A percentile compares a stretch with the other conserved stretches of the same genome.
These are phyloP conservation scores for Knoxdaviesia capensis DNA, from an alignment of 2,329 filamentous ascomycete genomes.

Conservation along the genomic window DNA sequence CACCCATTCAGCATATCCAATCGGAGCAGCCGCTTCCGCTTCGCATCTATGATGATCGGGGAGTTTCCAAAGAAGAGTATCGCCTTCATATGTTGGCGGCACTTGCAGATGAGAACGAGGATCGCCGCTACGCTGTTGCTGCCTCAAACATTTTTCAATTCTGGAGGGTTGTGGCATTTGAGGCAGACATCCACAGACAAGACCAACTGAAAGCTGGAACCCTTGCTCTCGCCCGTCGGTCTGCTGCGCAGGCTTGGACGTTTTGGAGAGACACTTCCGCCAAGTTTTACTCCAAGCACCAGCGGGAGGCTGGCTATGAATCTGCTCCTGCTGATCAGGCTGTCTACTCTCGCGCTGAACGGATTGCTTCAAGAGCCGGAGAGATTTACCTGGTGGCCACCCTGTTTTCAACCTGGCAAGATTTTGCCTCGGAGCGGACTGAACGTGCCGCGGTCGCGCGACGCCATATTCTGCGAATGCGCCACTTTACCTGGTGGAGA, in stretches of 20 bases:
- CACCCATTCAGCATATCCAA: no score
- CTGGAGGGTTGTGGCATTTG: no score
- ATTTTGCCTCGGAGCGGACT: conserved; percentile 41
- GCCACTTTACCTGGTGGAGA: conserved; percentile 10
- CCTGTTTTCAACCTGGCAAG: conserved; percentile 32
- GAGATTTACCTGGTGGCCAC: conserved; percentile 42
- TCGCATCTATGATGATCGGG: no score
- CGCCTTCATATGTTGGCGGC: no score
- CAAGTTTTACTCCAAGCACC: conserved; percentile 2
- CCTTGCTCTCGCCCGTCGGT: conserved; percentile 2
- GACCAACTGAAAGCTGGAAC: conserved; percentile 2
- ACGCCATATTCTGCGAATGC: conserved; percentile 45
- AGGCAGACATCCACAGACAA: conserved; percentile 1
- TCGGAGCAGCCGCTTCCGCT: no score
- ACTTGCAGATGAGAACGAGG: no score
- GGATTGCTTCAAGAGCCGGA: conserved; percentile 35
- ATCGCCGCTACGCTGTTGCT: no score
- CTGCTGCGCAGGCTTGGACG: conserved; percentile 3
- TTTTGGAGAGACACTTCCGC: conserved; percentile 2
- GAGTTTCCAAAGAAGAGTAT: no score
- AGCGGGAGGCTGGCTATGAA: conserved; percentile 2
- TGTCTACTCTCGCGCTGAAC: conserved; percentile 4
- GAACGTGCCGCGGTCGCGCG: conserved; percentile 47
- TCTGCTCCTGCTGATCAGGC: conserved; percentile 2
- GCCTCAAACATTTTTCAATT: no score